Percentiles rank a stretch among this genome's conserved stretches.
phyloP scores from a whole-genome alignment of 2,329 filamentous ascomycete genomes.

The Fusarium sp. region DNA sequence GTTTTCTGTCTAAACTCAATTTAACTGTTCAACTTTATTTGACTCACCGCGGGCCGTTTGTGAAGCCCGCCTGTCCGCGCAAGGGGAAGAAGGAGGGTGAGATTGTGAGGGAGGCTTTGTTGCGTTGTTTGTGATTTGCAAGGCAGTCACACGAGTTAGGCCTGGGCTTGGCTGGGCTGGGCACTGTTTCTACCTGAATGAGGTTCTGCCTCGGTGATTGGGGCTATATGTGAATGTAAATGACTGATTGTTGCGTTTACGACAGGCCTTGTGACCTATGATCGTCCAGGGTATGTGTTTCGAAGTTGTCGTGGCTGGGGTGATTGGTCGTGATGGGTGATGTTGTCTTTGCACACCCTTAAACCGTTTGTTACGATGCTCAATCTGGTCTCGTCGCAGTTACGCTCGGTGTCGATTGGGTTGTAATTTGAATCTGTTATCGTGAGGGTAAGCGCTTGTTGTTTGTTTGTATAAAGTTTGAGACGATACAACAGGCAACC shows the following conservation, averaged over 20 bases:
- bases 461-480: neutral
- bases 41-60: neutral
- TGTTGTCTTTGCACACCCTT: neutral
- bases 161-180: neutral
- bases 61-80: neutral
- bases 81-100: conserved; percentile 1
- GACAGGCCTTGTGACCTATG: conserved; percentile 14
- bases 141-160: conserved; percentile 8
- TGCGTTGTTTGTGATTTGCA: conserved; percentile 13
- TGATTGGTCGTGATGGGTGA: neutral
- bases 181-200: neutral
- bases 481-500: rapidly evolving
- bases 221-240: neutral
- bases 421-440: neutral
- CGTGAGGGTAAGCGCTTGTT: neutral
- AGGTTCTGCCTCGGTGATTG: conserved; percentile 2
- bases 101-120: neutral
- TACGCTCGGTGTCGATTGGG: neutral
- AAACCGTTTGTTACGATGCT: neutral
- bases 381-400: neutral
- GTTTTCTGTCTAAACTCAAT: conserved; percentile 2
- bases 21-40: neutral
- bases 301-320: neutral
- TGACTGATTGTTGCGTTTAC: conserved; percentile 15
- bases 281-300: conserved; percentile 18